Evolutionary conservation across 208 protist species (phyloP), one percentile per base, ranked within the genome.

Genomic region (Trypanosoma boissoni): DNA sequence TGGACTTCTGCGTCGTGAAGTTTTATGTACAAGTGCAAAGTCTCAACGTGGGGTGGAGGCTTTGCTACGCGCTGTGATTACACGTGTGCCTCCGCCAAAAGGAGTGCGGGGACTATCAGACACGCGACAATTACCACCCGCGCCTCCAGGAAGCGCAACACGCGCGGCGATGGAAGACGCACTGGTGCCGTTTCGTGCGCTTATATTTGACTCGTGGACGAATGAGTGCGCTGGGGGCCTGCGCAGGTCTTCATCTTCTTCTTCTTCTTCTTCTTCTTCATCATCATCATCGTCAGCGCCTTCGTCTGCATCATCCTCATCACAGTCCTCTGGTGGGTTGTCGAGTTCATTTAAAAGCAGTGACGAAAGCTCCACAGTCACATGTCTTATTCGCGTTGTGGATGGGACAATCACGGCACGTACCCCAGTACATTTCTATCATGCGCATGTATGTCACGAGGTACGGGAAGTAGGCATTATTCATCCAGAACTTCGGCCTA

Each of bases 181-280:
- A 14, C 56, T 87, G 9, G 87, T 89, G 16, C 92, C 94, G 5
- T 77, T 98, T 21, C 91, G 92, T 18, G 94, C 92, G 16, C 71
- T 99, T n/a, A 71, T 99, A n/a, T 96, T 99, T 61, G 97, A 98
- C 64, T 94, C 78, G 29, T 98, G 95, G 94, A 98, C 88, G 8
- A 73, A 86, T 44, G 73, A 88, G 64, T 97, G 94, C 69, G 77
- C 90, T 43, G 97, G 97, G 94, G 56, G 71, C 78, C n/a, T 86
- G 50, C 55, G 51, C 80, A 3, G 64, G 77, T 7, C n/a, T n/a
- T n/a, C n/a, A n/a, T n/a, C n/a, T n/a, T n/a, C n/a, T n/a, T n/a
- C n/a, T n/a, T n/a, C n/a, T n/a, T n/a, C n/a, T n/a, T n/a, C n/a
- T n/a, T n/a, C n/a, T n/a, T n/a, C n/a, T n/a, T n/a, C n/a, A n/a